A percentile compares a stretch with the other conserved stretches of the same genome.
Conservation (phyloP, 768 basidiomycete species). For the Suillus ampliporus region DNA sequence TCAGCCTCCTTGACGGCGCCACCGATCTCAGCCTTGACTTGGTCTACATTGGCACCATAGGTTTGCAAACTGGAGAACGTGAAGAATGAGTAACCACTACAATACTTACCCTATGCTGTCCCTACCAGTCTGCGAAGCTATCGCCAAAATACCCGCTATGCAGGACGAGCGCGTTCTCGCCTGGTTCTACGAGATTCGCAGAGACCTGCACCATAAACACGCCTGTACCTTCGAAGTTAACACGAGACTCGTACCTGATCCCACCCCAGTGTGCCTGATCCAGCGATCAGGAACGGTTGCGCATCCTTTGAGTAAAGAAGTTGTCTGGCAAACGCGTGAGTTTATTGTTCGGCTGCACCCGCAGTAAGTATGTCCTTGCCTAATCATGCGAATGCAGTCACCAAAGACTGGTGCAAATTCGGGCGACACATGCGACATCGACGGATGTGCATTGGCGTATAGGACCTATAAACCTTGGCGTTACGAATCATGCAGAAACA, state of each 20-base stretch:
- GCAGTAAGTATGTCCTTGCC: slow-evolving; percentile 45
- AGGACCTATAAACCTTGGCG: slow-evolving; percentile 61
- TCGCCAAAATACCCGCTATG: slow-evolving; percentile 96
- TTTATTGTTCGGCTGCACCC: background rate
- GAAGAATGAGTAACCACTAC: background rate
- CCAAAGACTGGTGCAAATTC: slow-evolving; percentile 91
- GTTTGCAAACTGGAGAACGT: slow-evolving; percentile 63
- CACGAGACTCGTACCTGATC: slow-evolving; percentile 65
- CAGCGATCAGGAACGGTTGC: slow-evolving; percentile 94
- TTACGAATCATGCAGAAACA: slow-evolving; percentile 7
- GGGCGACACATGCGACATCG: slow-evolving; percentile 86
- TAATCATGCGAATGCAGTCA: slow-evolving; percentile 85
- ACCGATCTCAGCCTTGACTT: slow-evolving; percentile 85
- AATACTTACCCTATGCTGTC: slow-evolving; percentile 2
- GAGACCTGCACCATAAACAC: slow-evolving; percentile 59
- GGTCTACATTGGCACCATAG: slow-evolving; percentile 88
- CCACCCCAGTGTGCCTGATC: slow-evolving; percentile 96
- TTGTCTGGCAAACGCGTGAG: slow-evolving; percentile 48
- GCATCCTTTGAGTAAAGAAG: slow-evolving; percentile 78
- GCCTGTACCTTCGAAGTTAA: background rate
- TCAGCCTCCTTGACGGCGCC: slow-evolving; percentile 65
- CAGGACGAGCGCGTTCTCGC: slow-evolving; percentile 81
- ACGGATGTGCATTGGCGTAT: slow-evolving; percentile 91
- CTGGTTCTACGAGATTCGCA: slow-evolving; percentile 86
- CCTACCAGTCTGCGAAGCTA: slow-evolving; percentile 84